Base-by-base conservation (phyloP, 1,284 basidiomycete species). In the Phellopilus nigrolimitatus region DNA sequence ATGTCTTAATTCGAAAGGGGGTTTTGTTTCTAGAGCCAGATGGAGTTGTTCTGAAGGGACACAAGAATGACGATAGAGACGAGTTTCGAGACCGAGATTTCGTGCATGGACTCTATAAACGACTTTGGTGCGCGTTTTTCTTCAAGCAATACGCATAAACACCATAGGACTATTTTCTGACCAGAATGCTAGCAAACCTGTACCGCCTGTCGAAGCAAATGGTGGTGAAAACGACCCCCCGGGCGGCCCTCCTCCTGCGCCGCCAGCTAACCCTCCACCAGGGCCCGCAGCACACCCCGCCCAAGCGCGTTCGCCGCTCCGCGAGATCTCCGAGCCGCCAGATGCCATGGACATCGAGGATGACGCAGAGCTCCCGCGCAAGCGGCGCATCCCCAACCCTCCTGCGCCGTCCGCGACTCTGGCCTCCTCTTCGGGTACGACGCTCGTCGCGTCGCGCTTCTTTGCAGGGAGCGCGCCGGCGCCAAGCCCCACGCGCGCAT, bases 21-120 rank as follows among this genome's bases (percentile, higher is more conserved):
- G 78, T 84, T 38, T 79, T 78, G 1, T 82, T 83, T 55, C 75
- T 91, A 2, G 81, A 88, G 60, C 85, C 86, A 2, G 64, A 64
- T 12, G 79, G 73, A n/a, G 70, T 85, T 12, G 65, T 64, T 2
- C 57, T 87, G 47, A 73, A 80, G 56, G 85, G 83, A 1, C 73
- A 80, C 54, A 66, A 69, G 54, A 76, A 74, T 5, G 75, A 76
- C 37, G 83, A 87, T 49, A 71, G 78, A n/a, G 79, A 86, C 25
- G 66, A 60, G 6, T 59, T 71, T 36, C 78, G 76, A 50, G 73
- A 76, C 41, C 61, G 63, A 1, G 68, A 80, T 41, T 86, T 91
- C 60, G 66, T 76, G 2, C 70, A 71, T 38, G 70, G 75, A 27
- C 68, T 91, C 22, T 73, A 73, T 44, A 59, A 65, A 39, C 75